Percentiles rank a stretch among this genome's conserved stretches.
phyloP scores from a whole-genome alignment of 78 protist genomes.

The Isochrysis galbana region DNA sequence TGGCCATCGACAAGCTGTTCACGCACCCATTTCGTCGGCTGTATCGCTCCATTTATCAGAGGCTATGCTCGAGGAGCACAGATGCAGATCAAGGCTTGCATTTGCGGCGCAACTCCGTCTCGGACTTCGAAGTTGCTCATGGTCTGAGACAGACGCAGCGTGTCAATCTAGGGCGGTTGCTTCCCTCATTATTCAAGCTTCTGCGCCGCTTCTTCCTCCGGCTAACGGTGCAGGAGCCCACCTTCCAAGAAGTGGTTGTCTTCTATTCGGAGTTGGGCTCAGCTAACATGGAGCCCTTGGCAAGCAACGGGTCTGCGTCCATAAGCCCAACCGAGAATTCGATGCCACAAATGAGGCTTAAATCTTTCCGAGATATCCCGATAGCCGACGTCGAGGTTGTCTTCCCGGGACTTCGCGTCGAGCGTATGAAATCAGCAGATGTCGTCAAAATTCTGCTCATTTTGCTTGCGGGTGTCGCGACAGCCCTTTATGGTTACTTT shows the following conservation, averaged over 20 bases:
- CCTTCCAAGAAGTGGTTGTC: neutral
- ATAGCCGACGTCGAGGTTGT: slow-evolving; percentile 13
- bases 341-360: neutral
- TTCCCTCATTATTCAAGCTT: neutral
- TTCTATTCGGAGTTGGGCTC: neutral
- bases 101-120: neutral
- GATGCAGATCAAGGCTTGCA: neutral
- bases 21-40: neutral
- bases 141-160: neutral
- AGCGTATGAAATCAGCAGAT: neutral
- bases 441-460: neutral
- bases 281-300: no score
- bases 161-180: neutral
- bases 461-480: neutral
- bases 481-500: neutral
- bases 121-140: neutral
- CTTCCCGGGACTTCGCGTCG: neutral
- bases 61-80: neutral
- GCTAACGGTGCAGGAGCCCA: neutral
- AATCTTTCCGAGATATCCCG: neutral
- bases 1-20: neutral
- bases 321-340: no score
- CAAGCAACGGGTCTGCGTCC: no score
- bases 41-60: neutral
- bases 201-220: neutral